Evolutionary conservation across 2,329 filamentous ascomycete genomes (phyloP).

Genomic region (Alternaria longipes): DNA sequence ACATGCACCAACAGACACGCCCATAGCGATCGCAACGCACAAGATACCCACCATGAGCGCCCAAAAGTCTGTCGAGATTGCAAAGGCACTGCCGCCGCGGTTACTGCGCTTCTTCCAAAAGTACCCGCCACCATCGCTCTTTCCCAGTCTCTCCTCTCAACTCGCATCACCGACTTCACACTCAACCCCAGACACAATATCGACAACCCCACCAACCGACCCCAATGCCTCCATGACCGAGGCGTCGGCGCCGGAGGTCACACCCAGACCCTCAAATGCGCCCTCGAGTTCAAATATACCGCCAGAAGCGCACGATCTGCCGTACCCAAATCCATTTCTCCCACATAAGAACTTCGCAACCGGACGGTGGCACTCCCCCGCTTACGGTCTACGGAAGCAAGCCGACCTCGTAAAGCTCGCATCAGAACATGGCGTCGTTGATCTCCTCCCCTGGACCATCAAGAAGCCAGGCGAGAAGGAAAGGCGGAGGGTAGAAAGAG

Average conservation of each 20-base stretch:
- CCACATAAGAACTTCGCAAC: slow-evolving; percentile 80
- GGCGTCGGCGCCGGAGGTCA: slow-evolving; percentile 40
- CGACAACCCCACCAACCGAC: slow-evolving; percentile 41
- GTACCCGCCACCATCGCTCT: slow-evolving; percentile 75
- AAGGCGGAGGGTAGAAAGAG: slow-evolving; percentile 77
- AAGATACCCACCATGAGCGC: slow-evolving; percentile 35
- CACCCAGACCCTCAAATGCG: slow-evolving; percentile 19
- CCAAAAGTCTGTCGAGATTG: slow-evolving; percentile 61
- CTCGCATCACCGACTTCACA: slow-evolving; percentile 24
- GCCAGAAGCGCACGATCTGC: slow-evolving; percentile 51
- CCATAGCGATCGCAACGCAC: slow-evolving; percentile 12
- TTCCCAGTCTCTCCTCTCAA: slow-evolving; percentile 44
- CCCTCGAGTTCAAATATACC: slow-evolving; percentile 26
- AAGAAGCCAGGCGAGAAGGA: slow-evolving; percentile 80
- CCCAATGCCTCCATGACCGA: slow-evolving; percentile 53
- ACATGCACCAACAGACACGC: slow-evolving; percentile 9
- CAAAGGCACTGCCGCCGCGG: slow-evolving; percentile 76
- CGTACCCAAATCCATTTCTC: slow-evolving; percentile 80
- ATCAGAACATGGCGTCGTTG: slow-evolving; percentile 78
- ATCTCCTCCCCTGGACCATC: slow-evolving; percentile 76
- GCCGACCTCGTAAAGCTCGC: slow-evolving; percentile 91
- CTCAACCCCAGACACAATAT: slow-evolving; percentile 22
- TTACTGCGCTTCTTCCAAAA: slow-evolving; percentile 88
- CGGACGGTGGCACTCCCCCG: slow-evolving; percentile 83
- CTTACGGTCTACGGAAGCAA: slow-evolving; percentile 85